phyloP scores from a whole-genome alignment of 2,329 filamentous ascomycete genomes.

The Arthrinium puccinioides region DNA sequence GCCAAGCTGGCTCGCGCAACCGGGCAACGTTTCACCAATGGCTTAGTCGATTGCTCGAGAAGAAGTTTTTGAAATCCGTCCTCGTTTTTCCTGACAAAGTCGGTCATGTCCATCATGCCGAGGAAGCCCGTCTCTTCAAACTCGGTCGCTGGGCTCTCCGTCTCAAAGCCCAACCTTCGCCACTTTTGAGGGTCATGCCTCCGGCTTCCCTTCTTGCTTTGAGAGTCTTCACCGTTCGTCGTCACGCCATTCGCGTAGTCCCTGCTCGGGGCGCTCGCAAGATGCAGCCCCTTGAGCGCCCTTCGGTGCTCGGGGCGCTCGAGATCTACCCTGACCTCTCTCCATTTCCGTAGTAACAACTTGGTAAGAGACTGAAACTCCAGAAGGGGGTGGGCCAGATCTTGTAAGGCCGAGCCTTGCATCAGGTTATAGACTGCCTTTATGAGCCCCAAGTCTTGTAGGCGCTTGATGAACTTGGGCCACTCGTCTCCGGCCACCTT shows the following conservation, averaged over 20 bases:
- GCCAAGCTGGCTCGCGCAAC: conserved; percentile 80
- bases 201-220: conserved; percentile 52
- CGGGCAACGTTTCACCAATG: conserved; percentile 69
- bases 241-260: conserved; percentile 20
- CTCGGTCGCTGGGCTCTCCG: conserved; percentile 78
- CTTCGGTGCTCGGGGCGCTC: conserved; percentile 83
- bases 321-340: conserved; percentile 73
- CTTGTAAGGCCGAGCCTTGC: conserved; percentile 88
- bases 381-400: conserved; percentile 79
- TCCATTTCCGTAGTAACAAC: conserved; percentile 80
- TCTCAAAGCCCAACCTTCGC: conserved; percentile 85
- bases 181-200: conserved; percentile 86
- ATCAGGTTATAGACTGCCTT: conserved; percentile 87
- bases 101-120: conserved; percentile 94
- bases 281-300: conserved; percentile 77
- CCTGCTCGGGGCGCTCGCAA: conserved; percentile 63
- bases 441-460: conserved; percentile 91
- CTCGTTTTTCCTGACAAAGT: conserved; percentile 87
- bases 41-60: conserved; percentile 75
- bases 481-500: conserved; percentile 59
- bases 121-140: conserved; percentile 83
- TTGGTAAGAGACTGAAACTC: conserved; percentile 94
- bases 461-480: conserved; percentile 87
- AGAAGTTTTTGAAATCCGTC: conserved; percentile 89
- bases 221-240: conserved; percentile 27